A percentile compares a stretch with the other conserved stretches of the same genome.
phyloP scores from a whole-genome alignment of 306 rosid genomes.

The Vigna unguiculata region DNA sequence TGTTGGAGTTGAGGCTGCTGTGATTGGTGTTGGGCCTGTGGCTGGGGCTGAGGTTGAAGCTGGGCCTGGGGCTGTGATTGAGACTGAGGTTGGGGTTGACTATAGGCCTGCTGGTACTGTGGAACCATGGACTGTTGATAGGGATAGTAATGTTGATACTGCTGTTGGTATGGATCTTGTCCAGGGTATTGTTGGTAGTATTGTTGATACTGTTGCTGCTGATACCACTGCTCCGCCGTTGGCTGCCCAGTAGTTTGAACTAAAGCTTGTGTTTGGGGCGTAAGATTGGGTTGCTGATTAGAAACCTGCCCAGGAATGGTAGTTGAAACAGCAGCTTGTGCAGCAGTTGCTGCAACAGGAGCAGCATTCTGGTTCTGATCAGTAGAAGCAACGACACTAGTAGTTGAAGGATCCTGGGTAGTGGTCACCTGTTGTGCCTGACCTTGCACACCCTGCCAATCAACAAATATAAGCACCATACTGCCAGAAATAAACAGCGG shows the following conservation, averaged over 20 bases:
- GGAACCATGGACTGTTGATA: slow-evolving; percentile 73
- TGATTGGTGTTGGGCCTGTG: slow-evolving; percentile 46
- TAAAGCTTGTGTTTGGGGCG: slow-evolving; percentile 69
- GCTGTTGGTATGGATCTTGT: slow-evolving; percentile 88
- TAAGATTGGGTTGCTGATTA: slow-evolving; percentile 57
- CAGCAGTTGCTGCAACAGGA: slow-evolving; percentile 50
- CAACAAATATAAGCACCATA: slow-evolving; percentile 42
- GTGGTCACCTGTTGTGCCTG: slow-evolving; percentile 66
- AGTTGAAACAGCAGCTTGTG: slow-evolving; percentile 60
- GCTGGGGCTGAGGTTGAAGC: slow-evolving; percentile 46
- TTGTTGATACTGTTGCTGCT: slow-evolving; percentile 92
- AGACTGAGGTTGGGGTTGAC: slow-evolving; percentile 55
- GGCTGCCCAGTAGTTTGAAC: slow-evolving; percentile 63
- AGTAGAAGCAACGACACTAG: slow-evolving; percentile 54
- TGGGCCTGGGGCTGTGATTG: slow-evolving; percentile 48
- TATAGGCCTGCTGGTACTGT: slow-evolving; percentile 72
- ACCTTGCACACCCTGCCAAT: slow-evolving; percentile 77
- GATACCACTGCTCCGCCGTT: slow-evolving; percentile 89
- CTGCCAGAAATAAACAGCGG: slow-evolving; percentile 27
- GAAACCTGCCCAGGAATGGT: slow-evolving; percentile 67
- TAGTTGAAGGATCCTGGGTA: slow-evolving; percentile 60
- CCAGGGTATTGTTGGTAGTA: slow-evolving; percentile 95
- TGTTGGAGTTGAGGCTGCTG: slow-evolving; percentile 54
- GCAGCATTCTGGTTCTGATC: slow-evolving; percentile 62
- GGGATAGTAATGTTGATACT: slow-evolving; percentile 86